Percentiles rank a stretch among this genome's conserved stretches.
phyloP scores from a whole-genome alignment of 208 protist genomes.

The Blastocrithidia nonstop region DNA sequence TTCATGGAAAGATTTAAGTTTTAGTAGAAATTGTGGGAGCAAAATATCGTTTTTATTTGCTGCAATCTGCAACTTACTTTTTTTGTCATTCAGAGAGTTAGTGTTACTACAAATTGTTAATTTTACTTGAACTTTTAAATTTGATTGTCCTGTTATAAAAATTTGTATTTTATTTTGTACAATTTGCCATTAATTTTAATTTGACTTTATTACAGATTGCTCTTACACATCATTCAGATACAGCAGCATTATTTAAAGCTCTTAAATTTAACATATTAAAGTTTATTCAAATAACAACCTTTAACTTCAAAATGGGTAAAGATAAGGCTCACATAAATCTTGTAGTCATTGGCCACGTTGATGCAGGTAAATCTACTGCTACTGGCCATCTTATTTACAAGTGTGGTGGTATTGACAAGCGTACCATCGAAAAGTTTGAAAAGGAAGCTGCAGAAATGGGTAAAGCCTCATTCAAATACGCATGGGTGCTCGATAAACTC shows the following conservation, averaged over 20 bases:
- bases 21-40: no score
- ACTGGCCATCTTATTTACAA: slow-evolving; percentile 86
- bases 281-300: neutral
- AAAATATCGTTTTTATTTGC: no score
- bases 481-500: slow-evolving; percentile 85
- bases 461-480: slow-evolving; percentile 89
- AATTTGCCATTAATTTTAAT: neutral
- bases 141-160: neutral
- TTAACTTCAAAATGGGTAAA: slow-evolving; percentile 17
- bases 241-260: neutral
- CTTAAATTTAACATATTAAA: neutral
- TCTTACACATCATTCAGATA: no score
- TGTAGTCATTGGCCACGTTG: slow-evolving; percentile 12
- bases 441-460: slow-evolving; percentile 83
- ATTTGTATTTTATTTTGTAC: neutral
- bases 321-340: slow-evolving; percentile 53
- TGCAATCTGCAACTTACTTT: no score
- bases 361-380: slow-evolving; percentile 79
- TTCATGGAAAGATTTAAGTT: no score
- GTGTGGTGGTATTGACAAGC: slow-evolving; percentile 83
- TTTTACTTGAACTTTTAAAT: neutral
- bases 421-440: slow-evolving; percentile 83
- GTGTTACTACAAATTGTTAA: no score
- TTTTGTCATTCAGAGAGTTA: no score
- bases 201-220: no score